A percentile compares a stretch with the other conserved stretches of the same genome.
phyloP scores from a whole-genome alignment of 202 grass and related monocot genomes.

The Schoenoplectus triqueter region DNA sequence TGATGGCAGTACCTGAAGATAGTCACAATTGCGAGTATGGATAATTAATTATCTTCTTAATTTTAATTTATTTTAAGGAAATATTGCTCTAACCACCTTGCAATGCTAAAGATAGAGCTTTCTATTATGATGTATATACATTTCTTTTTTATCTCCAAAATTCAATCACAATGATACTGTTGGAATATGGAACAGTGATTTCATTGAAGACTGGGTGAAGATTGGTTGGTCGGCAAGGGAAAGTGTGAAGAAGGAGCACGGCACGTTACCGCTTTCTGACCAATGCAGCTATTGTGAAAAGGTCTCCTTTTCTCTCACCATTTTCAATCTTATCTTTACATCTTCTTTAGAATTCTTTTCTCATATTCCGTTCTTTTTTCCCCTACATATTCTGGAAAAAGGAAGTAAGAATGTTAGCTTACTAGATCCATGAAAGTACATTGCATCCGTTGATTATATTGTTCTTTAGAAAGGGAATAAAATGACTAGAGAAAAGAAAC shows the following conservation, averaged over 20 bases:
- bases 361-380: constrained; percentile 13
- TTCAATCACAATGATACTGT: constrained; percentile 12
- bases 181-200: constrained; percentile 30
- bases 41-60: background rate
- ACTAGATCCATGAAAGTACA: background rate
- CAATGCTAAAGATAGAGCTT: background rate
- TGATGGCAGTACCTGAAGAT: constrained; percentile 63
- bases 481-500: constrained; percentile 12
- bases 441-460: background rate
- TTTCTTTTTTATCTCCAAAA: background rate
- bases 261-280: constrained; percentile 46
- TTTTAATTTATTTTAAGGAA: background rate
- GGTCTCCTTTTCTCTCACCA: constrained; percentile 38
- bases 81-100: background rate
- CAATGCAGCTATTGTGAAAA: constrained; percentile 70
- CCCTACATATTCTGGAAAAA: background rate
- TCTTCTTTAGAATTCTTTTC: constrained; percentile 1
- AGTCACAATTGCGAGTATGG: constrained; percentile 49
- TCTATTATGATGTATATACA: background rate
- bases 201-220: constrained; percentile 77
- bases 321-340: background rate
- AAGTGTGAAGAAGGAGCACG: constrained; percentile 51
- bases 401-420: constrained; percentile 26
- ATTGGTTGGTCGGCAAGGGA: constrained; percentile 53
- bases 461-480: constrained; percentile 2